Percentiles rank a stretch among this genome's conserved stretches.
Conservation (phyloP, 2,329 filamentous ascomycete genomes). For the Colletotrichum filicis region DNA sequence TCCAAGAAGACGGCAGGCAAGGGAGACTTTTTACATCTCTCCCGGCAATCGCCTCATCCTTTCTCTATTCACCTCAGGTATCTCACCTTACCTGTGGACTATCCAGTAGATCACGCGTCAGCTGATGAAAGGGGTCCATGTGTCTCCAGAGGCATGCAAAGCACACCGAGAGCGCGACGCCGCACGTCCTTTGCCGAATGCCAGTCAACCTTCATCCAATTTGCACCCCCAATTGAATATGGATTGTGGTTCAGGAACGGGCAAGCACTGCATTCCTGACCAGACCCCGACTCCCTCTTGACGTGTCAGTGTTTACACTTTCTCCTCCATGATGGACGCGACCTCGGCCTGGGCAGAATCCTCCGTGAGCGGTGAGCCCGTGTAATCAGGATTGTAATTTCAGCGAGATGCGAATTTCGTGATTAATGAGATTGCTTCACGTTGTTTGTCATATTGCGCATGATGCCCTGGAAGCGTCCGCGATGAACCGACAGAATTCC, state of each 20-base stretch:
- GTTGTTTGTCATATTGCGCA: background rate
- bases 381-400: constrained; percentile 15
- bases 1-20: constrained; percentile 16
- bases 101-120: constrained; percentile 6
- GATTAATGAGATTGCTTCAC: background rate
- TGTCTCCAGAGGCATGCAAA: constrained; percentile 10
- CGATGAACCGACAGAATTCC: background rate
- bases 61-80: background rate
- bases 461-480: background rate
- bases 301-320: constrained; percentile 17
- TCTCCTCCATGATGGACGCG: constrained; percentile 10
- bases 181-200: constrained; percentile 10
- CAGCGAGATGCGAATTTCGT: background rate
- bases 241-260: constrained; percentile 11
- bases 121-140: background rate
- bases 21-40: constrained; percentile 30
- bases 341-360: background rate
- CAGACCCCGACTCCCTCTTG: background rate
- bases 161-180: constrained; percentile 4
- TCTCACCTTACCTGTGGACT: too few species aligned
- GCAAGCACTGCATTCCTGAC: background rate
- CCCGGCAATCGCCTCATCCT: background rate
- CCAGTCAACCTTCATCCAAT: constrained; percentile 20
- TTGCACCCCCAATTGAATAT: constrained; percentile 1
- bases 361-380: background rate